Percentiles rank a stretch among this genome's conserved stretches.
Conservation (phyloP, 805 yeast genomes). For the Clavispora phyllophila region DNA sequence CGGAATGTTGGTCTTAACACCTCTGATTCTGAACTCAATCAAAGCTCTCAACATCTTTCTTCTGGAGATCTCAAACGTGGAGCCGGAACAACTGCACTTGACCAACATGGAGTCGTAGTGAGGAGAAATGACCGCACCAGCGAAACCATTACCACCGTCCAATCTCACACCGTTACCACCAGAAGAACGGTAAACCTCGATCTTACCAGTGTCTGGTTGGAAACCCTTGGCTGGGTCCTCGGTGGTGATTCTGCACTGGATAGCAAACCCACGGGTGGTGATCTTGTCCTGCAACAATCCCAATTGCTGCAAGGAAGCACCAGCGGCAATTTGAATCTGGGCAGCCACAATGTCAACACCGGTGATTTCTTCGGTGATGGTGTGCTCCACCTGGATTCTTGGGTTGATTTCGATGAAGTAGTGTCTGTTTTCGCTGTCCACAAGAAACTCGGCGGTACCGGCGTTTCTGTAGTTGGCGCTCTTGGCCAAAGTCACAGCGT, state of each 20-base stretch:
- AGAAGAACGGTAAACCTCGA: conserved; percentile 95
- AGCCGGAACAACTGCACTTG: conserved; percentile 95
- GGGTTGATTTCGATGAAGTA: conserved; percentile 98
- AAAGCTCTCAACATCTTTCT: conserved; percentile 96
- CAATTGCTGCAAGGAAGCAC: conserved; percentile 86
- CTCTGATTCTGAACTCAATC: conserved; percentile 97
- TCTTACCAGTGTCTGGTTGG: conserved; percentile 98
- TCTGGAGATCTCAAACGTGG: conserved; percentile 93
- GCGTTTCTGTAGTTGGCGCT: conserved; percentile 91
- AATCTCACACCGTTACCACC: conserved; percentile 99
- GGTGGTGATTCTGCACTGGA: conserved; percentile 98
- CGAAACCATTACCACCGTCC: conserved; percentile 98
- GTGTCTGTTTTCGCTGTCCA: conserved; percentile 89
- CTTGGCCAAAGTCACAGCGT: conserved; percentile 89
- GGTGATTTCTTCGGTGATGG: conserved; percentile 97
- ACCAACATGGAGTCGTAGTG: conserved; percentile 98
- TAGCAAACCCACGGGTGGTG: conserved; percentile 95
- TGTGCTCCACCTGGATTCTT: conserved; percentile 96
- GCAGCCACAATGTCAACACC: conserved; percentile 98
- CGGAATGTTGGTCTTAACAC: conserved; percentile 98
- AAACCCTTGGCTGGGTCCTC: conserved; percentile 95
- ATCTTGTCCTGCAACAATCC: conserved; percentile 93
- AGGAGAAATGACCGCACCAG: conserved; percentile 94
- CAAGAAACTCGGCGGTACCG: conserved; percentile 97
- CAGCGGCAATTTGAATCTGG: conserved; percentile 98